Evolutionary conservation across 805 yeast species (phyloP).

Genomic region (Kazachstania taianensis): DNA sequence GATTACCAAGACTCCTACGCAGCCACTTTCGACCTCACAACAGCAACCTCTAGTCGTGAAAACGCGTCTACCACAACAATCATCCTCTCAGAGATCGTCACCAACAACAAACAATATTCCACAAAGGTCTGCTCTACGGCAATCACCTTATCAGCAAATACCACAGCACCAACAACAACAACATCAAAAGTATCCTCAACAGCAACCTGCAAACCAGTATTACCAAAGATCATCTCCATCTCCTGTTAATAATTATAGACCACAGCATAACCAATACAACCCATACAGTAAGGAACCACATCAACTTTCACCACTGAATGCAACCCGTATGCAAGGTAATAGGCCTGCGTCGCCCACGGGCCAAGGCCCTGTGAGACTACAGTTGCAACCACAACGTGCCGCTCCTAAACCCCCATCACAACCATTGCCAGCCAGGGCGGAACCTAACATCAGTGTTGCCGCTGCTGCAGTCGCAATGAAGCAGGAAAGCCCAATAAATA

Average conservation of each 20-base stretch:
- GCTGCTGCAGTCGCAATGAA: slow-evolving; percentile 31
- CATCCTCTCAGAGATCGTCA: slow-evolving; percentile 4
- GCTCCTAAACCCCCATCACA: slow-evolving; percentile 17
- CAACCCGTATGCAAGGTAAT: not conserved
- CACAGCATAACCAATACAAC: slow-evolving; percentile 19
- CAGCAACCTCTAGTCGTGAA: slow-evolving; percentile 6
- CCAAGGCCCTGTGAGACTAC: slow-evolving; percentile 4
- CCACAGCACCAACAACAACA: slow-evolving; percentile 16
- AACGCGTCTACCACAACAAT: slow-evolving; percentile 3
- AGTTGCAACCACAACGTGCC: slow-evolving; percentile 19
- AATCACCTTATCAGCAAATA: slow-evolving; percentile 16
- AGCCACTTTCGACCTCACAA: slow-evolving; percentile 1
- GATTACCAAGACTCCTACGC: slow-evolving; percentile 7
- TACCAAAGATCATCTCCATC: slow-evolving; percentile 2
- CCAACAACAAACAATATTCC: slow-evolving; percentile 1
- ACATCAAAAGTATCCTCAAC: slow-evolving; percentile 9
- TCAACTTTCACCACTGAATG: slow-evolving; percentile 2
- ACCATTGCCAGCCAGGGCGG: slow-evolving; percentile 2
- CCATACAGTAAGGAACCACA: slow-evolving; percentile 11
- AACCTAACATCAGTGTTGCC: slow-evolving; percentile 23
- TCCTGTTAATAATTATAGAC: slow-evolving; percentile 10
- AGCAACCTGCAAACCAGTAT: slow-evolving; percentile 11
- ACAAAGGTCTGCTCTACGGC: slow-evolving; percentile 1
- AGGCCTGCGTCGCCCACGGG: not conserved
- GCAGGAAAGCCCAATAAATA: slow-evolving; percentile 7